Evolutionary conservation across 2,329 filamentous ascomycete genomes (phyloP).

Genomic region (Alternaria tenuissima): DNA sequence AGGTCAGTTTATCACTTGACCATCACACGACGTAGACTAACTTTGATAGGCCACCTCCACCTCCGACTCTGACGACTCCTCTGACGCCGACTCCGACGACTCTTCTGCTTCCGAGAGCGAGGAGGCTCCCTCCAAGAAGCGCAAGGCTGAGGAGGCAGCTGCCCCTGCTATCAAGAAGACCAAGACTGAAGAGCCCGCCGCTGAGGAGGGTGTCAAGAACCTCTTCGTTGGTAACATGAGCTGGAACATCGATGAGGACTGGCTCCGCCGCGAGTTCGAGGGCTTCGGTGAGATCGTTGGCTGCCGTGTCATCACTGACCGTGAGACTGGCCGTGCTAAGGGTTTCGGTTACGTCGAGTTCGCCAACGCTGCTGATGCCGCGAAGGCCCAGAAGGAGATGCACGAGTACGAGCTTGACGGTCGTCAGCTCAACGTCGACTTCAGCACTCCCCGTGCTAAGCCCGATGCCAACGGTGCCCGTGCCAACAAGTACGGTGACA

Average conservation of each 20-base stretch:
- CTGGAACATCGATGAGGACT: conserved; percentile 88
- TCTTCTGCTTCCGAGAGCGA: conserved; percentile 43
- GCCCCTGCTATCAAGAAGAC: conserved; percentile 70
- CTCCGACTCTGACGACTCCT: conserved; percentile 27
- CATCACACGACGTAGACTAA: conserved; percentile 21
- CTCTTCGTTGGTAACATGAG: conserved; percentile 91
- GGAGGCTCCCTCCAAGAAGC: conserved; percentile 67
- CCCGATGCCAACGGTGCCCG: conserved; percentile 60
- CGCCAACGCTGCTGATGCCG: conserved; percentile 70
- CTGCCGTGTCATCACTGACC: conserved; percentile 84
- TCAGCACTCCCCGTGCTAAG: conserved; percentile 71
- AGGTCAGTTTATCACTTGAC: conserved; percentile 39
- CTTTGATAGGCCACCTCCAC: conserved; percentile 31
- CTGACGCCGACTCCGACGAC: conserved; percentile 49
- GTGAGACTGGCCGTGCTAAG: conserved; percentile 81
- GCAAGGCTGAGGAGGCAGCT: conserved; percentile 67
- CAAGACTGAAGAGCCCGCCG: conserved; percentile 65
- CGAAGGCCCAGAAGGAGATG: conserved; percentile 77
- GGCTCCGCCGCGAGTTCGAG: conserved; percentile 82
- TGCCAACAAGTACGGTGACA: conserved; percentile 77
- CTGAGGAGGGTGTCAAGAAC: conserved; percentile 65
- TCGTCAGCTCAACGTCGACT: conserved; percentile 80
- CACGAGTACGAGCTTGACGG: conserved; percentile 77
- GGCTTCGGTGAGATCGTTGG: conserved; percentile 75
- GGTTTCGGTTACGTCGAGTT: conserved; percentile 96